phyloP scores from a whole-genome alignment of 108 stramenopile species.

The Skeletonema tropicum region DNA sequence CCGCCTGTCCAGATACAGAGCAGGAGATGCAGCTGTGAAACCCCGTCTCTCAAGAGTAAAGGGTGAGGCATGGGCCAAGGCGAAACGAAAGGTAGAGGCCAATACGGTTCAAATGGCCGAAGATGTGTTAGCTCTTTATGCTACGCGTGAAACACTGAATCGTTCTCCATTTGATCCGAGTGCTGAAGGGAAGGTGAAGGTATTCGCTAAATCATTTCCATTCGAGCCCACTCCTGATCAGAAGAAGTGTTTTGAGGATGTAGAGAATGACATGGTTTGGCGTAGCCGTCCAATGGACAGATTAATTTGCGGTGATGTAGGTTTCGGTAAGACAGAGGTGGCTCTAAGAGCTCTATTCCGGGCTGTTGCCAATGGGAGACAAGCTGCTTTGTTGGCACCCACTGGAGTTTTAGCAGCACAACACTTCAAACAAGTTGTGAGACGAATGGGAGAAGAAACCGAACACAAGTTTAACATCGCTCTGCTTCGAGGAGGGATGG shows the following conservation, averaged over 20 bases:
- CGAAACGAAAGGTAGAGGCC: conserved; percentile 74
- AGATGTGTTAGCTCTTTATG: conserved; percentile 80
- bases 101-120: conserved; percentile 80
- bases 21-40: conserved; percentile 76
- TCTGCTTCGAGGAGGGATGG: conserved; percentile 77
- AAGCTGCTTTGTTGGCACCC: conserved; percentile 93
- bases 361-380: conserved; percentile 79
- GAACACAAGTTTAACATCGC: conserved; percentile 63
- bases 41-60: conserved; percentile 71
- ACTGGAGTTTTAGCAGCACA: conserved; percentile 94
- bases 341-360: conserved; percentile 91
- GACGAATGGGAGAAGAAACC: conserved; percentile 75
- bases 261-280: conserved; percentile 97
- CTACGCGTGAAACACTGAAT: conserved; percentile 74
- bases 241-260: conserved; percentile 81
- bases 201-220: conserved; percentile 76
- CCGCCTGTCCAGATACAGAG: conserved; percentile 78
- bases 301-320: conserved; percentile 96
- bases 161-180: conserved; percentile 74
- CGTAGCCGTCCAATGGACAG: conserved; percentile 94
- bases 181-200: conserved; percentile 59
- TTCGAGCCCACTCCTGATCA: conserved; percentile 91
- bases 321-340: conserved; percentile 98
- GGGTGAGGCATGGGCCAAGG: conserved; percentile 82
- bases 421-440: conserved; percentile 80